A percentile compares a stretch with the other conserved stretches of the same genome.
Conservation (phyloP, 768 basidiomycete species). For the Amanita pseudoporphyria region DNA sequence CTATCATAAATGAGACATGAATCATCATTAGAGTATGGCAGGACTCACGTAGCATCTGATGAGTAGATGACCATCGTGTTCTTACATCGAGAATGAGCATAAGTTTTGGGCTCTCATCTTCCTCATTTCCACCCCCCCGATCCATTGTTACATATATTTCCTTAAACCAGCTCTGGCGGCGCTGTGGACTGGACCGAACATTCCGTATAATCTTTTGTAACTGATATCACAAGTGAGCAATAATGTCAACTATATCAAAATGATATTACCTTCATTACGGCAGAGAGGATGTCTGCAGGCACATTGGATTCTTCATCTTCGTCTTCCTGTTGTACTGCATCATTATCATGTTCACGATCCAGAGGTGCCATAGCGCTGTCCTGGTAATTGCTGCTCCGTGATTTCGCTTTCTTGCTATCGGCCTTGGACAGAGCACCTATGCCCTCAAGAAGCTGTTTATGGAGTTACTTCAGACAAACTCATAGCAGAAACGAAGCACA, state of each 20-base stretch:
- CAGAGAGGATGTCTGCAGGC: neutral
- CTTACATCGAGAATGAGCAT: constrained; percentile 24
- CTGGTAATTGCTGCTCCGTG: constrained; percentile 6
- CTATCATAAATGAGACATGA: constrained; percentile 10
- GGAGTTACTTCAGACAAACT: no score
- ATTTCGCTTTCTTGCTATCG: neutral
- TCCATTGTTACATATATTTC: neutral
- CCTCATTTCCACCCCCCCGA: neutral
- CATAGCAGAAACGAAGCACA: neutral
- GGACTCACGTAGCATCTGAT: constrained; percentile 22
- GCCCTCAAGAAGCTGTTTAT: constrained; percentile 8
- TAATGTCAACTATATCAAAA: neutral
- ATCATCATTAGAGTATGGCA: neutral
- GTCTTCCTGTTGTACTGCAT: constrained; percentile 2
- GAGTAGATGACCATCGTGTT: constrained; percentile 25
- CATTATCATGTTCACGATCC: constrained; percentile 1
- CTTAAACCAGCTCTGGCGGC: constrained; percentile 10
- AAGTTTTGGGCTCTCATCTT: neutral
- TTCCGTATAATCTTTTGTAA: constrained; percentile 11
- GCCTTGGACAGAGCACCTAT: constrained; percentile 6
- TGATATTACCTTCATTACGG: neutral
- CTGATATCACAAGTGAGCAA: constrained; percentile 5
- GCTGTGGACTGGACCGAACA: constrained; percentile 13
- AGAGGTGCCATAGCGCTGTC: constrained; percentile 4
- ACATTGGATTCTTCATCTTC: neutral